These are phyloP conservation scores for Monosporascus cannonballus DNA, from an alignment of 2,329 filamentous ascomycete species.

Conservation along the genomic window DNA sequence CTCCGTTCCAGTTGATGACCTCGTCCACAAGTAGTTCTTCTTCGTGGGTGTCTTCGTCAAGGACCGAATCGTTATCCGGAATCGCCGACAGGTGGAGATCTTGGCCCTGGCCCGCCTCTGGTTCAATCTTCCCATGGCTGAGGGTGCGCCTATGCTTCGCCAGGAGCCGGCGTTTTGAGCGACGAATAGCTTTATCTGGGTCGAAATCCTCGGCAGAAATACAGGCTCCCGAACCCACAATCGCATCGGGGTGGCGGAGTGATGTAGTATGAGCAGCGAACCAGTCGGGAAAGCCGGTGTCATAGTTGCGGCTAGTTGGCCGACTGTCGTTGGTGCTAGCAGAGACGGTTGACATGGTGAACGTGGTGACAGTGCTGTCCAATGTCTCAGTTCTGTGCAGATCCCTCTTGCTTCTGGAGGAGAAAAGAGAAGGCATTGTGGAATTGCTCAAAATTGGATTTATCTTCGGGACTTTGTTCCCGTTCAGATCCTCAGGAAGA, in stretches of 20 bases:
- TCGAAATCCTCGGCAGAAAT: constrained; percentile 50
- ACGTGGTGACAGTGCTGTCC: constrained; percentile 2
- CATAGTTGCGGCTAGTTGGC: constrained; percentile 22
- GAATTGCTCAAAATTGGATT: neutral
- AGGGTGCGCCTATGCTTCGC: constrained; percentile 40
- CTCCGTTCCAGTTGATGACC: neutral
- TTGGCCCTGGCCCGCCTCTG: constrained; percentile 27
- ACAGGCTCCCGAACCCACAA: constrained; percentile 49
- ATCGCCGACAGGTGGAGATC: constrained; percentile 9
- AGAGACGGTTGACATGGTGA: constrained; percentile 22
- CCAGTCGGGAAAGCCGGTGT: constrained; percentile 29
- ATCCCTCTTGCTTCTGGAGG: constrained; percentile 1
- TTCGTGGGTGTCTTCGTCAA: neutral
- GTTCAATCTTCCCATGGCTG: constrained; percentile 39
- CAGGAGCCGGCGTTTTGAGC: constrained; percentile 41
- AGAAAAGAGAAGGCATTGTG: neutral
- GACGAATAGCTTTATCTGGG: constrained; percentile 33
- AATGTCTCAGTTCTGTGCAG: constrained; percentile 3
- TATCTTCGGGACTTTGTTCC: too few relatives aligned
- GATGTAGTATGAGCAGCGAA: constrained; percentile 48
- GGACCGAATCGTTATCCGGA: neutral
- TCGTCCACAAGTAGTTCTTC: neutral
- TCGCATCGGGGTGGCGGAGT: constrained; percentile 55
- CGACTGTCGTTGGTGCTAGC: constrained; percentile 18
- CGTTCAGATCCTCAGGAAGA: neutral